Base-by-base conservation (phyloP, 139 green algal genomes). In the Coelastrella sp. region DNA sequence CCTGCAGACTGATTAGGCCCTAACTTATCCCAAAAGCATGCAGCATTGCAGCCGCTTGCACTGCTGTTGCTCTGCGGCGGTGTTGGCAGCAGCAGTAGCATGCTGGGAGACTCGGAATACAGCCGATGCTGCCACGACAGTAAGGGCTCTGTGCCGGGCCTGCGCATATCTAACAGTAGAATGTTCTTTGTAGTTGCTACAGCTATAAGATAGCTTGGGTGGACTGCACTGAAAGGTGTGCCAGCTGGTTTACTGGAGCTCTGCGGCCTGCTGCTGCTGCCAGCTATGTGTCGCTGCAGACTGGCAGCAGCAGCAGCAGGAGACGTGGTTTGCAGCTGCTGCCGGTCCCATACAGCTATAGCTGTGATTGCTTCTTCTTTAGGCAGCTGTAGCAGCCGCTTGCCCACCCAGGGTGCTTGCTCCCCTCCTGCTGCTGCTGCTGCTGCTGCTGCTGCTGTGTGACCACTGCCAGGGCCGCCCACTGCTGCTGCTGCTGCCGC, bases 341-440 rank as follows among this genome's bases (percentile, higher is more conserved):
- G 85, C 58, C 77, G 60, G 20, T 56, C 57, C 85, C 74, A 90
- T 3, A 19, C 23, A 47, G 85, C 7, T 22, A 90, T 20, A 20
- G 64, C 57, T 22, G 57, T 57, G 14, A 90, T 76, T 5, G 85
- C 74, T 57, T 90, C 85, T 16, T 20, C 56, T 23, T 17, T 11
- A 8, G 85, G 73, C 57, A 90, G 74, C 74, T 90, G 85, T n/a
- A 90, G 85, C 85, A 90, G 73, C 85, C 75, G 54, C 73, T 83
- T 83, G 2, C 68, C 85, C 23, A 57, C 5, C 73, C 59, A 64
- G 73, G 54, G 32, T 47, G 32, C 32, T 2, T 47, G 32, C 32
- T 47, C 32, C 32, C 32, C 32, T 20, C 54, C 7, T 8, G 14
- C 73, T 60, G 84, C n/a, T 20, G 68, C 7, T 8, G 14, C 73